phyloP scores from a whole-genome alignment of 352 stramenopile genomes.

The Thalassiosira ordinaria region DNA sequence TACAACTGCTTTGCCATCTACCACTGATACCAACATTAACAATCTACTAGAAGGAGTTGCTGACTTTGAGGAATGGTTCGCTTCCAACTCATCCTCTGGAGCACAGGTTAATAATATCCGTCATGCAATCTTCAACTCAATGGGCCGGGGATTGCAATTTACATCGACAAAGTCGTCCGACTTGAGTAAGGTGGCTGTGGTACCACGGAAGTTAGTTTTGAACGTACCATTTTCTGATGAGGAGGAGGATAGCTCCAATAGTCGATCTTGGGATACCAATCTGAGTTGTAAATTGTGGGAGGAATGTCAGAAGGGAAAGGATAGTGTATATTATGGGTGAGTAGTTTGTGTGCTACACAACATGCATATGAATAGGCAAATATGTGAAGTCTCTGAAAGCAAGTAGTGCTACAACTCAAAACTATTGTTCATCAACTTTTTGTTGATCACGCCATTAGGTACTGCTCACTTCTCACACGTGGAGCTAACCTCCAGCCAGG shows the following conservation, averaged over 20 bases:
- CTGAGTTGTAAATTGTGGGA: slow-evolving; percentile 64
- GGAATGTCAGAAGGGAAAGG: slow-evolving; percentile 62
- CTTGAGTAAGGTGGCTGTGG: slow-evolving; percentile 42
- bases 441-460: no score
- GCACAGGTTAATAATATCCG: slow-evolving; percentile 40
- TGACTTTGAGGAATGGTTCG: slow-evolving; percentile 71
- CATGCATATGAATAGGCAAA: no score
- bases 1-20: background rate
- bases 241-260: slow-evolving; percentile 1
- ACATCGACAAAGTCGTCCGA: slow-evolving; percentile 39
- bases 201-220: slow-evolving; percentile 49
- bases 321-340: slow-evolving; percentile 62
- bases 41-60: slow-evolving; percentile 45
- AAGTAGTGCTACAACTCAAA: no score
- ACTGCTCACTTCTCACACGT: slow-evolving; percentile 60
- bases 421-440: no score
- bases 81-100: slow-evolving; percentile 25
- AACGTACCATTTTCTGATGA: slow-evolving; percentile 46
- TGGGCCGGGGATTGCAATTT: slow-evolving; percentile 56
- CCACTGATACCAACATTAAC: slow-evolving; percentile 4
- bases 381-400: no score
- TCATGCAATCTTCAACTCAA: slow-evolving; percentile 57
- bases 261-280: slow-evolving; percentile 62
- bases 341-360: no score
- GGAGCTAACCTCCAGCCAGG: slow-evolving; percentile 27